These are phyloP conservation scores for Heteromeles arbutifolia DNA, from an alignment of 306 rosid genomes.

Conservation along the genomic window DNA sequence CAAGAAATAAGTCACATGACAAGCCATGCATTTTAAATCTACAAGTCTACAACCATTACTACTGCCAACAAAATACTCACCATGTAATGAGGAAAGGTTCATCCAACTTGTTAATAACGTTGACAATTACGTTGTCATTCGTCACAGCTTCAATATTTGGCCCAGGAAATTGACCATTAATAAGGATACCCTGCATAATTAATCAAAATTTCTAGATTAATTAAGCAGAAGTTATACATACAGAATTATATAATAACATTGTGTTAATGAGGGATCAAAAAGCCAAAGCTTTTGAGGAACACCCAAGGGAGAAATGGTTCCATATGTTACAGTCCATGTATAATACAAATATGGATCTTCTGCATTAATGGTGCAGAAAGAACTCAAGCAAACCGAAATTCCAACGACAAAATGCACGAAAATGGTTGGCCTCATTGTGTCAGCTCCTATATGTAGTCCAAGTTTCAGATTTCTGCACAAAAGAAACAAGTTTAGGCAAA, in stretches of 20 bases:
- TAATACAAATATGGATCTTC: slow-evolving; percentile 58
- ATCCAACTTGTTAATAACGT: slow-evolving; percentile 64
- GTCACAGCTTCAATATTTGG: slow-evolving; percentile 70
- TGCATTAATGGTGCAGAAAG: slow-evolving; percentile 38
- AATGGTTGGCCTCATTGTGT: slow-evolving; percentile 37
- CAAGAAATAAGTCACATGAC: background rate
- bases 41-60: background rate
- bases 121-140: slow-evolving; percentile 60
- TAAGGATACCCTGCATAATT: slow-evolving; percentile 59
- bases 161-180: slow-evolving; percentile 89
- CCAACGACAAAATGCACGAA: slow-evolving; percentile 28
- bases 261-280: background rate
- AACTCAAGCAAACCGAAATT: slow-evolving; percentile 39
- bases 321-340: slow-evolving; percentile 59
- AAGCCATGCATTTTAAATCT: background rate
- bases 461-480: background rate
- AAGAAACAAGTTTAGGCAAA: background rate
- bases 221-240: background rate
- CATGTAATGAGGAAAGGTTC: slow-evolving; percentile 85
- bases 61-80: slow-evolving; percentile 26
- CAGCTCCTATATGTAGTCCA: background rate
- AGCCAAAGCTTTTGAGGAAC: slow-evolving; percentile 52
- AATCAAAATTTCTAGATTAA: background rate
- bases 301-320: slow-evolving; percentile 67
- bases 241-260: background rate